A percentile compares a stretch with the other conserved stretches of the same genome.
Conservation (phyloP, 495 filamentous ascomycete genomes). For the Thermochaetoides thermophila region DNA sequence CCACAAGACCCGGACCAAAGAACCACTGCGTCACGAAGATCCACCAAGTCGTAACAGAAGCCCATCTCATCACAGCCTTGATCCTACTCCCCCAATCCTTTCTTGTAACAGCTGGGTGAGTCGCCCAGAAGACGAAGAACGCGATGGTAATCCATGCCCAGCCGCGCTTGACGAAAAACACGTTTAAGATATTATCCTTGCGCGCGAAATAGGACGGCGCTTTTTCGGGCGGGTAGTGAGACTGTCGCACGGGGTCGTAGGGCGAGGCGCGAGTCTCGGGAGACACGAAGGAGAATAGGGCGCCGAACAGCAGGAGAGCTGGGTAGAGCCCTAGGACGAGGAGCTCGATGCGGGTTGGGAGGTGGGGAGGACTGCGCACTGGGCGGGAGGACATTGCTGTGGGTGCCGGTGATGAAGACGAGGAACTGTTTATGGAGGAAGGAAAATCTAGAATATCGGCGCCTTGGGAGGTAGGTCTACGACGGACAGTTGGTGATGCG, state of each 20-base stretch:
- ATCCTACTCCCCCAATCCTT: constrained; percentile 15
- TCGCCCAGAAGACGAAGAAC: constrained; percentile 30
- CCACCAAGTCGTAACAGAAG: constrained; percentile 58
- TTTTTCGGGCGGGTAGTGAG: constrained; percentile 39
- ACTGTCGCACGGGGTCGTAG: constrained; percentile 39
- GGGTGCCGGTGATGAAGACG: neutral
- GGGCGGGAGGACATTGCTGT: neutral
- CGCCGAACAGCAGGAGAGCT: constrained; percentile 58
- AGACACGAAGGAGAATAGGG: constrained; percentile 62
- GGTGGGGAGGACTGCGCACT: constrained; percentile 29
- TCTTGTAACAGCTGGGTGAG: neutral
- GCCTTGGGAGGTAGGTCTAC: too few species aligned
- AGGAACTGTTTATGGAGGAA: constrained; percentile 2
- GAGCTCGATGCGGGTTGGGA: constrained; percentile 48
- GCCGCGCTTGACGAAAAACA: constrained; percentile 83
- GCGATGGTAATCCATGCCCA: constrained; percentile 83
- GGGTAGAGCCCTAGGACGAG: constrained; percentile 58
- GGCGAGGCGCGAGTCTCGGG: constrained; percentile 46
- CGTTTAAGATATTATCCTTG: constrained; percentile 82
- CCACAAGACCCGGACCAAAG: constrained; percentile 80
- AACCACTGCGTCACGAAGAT: constrained; percentile 84
- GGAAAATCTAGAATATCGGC: too few species aligned
- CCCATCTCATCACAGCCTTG: constrained; percentile 49
- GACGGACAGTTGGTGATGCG: too few species aligned
- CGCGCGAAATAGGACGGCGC: constrained; percentile 80